Evolutionary conservation across 208 protist species (phyloP).

Genomic region (Trypanosoma vivax): DNA sequence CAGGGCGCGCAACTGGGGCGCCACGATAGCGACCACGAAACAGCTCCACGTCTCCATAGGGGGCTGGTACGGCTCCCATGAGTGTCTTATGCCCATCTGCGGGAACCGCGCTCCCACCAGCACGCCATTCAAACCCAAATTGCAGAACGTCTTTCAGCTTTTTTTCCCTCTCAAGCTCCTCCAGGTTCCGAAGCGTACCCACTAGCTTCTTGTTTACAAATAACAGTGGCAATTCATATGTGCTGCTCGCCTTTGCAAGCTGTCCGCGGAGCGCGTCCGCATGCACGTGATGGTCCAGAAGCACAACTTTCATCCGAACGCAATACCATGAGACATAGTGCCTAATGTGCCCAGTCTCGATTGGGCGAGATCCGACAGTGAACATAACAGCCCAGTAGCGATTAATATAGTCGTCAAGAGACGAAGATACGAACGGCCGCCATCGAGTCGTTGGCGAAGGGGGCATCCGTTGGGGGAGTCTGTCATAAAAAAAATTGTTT

Average conservation of each 20-base stretch:
- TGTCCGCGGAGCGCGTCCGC: conserved; percentile 46
- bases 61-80: conserved; percentile 45
- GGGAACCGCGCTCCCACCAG: conserved; percentile 16
- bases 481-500: background rate
- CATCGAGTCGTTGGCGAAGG: conserved; percentile 20
- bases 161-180: conserved; percentile 48
- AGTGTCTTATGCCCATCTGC: conserved; percentile 34
- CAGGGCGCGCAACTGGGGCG: conserved; percentile 50
- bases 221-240: conserved; percentile 56
- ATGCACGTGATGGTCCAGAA: conserved; percentile 81
- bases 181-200: conserved; percentile 64
- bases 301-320: conserved; percentile 77
- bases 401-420: conserved; percentile 58
- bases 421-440: conserved; percentile 52
- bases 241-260: conserved; percentile 32
- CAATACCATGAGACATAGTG: conserved; percentile 88
- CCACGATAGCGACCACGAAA: conserved; percentile 81
- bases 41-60: conserved; percentile 69
- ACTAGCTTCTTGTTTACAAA: conserved; percentile 83
- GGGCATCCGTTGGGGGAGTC: background rate
- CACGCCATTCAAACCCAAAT: conserved; percentile 88
- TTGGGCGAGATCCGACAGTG: conserved; percentile 54
- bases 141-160: conserved; percentile 84
- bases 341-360: conserved; percentile 79
- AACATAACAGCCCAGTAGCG: conserved; percentile 84